phyloP scores from a whole-genome alignment of 148 eudicot species.

The Diospyros lotus region DNA sequence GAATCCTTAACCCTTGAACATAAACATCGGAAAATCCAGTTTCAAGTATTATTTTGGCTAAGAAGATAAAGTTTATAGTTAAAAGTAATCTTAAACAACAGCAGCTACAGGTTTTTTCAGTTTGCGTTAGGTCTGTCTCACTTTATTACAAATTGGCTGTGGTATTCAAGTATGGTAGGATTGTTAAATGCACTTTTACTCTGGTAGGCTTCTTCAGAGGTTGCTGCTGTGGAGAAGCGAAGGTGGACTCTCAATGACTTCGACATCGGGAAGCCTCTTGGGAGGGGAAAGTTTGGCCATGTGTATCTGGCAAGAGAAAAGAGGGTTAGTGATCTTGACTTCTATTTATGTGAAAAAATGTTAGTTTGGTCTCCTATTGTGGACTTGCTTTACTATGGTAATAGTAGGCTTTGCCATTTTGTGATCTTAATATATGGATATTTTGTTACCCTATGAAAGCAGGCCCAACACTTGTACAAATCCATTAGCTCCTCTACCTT shows the following conservation, averaged over 20 bases:
- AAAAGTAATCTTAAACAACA: not conserved
- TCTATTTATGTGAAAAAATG: slow-evolving; percentile 1
- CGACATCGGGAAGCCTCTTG: slow-evolving; percentile 93
- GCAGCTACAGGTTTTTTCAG: not conserved
- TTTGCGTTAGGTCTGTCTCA: not conserved
- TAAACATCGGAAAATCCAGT: no score
- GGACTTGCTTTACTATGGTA: no score
- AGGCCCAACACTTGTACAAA: not conserved
- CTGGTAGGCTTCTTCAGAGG: slow-evolving; percentile 51
- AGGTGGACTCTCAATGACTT: slow-evolving; percentile 88
- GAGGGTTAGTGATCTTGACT: slow-evolving; percentile 49
- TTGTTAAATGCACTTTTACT: slow-evolving; percentile 6
- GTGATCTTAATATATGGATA: not conserved
- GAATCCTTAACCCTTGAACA: no score
- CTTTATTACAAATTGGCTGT: not conserved
- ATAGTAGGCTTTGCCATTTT: no score
- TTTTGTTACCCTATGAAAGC: not conserved
- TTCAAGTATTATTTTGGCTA: no score
- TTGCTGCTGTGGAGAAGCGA: slow-evolving; percentile 58
- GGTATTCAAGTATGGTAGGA: not conserved
- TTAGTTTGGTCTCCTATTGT: not conserved
- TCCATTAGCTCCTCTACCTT: not conserved
- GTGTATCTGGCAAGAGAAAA: slow-evolving; percentile 90
- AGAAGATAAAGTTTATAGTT: no score
- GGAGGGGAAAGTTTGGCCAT: slow-evolving; percentile 95